phyloP scores from a whole-genome alignment of 2,329 filamentous ascomycete species.

The Sphaceloma murrayae region DNA sequence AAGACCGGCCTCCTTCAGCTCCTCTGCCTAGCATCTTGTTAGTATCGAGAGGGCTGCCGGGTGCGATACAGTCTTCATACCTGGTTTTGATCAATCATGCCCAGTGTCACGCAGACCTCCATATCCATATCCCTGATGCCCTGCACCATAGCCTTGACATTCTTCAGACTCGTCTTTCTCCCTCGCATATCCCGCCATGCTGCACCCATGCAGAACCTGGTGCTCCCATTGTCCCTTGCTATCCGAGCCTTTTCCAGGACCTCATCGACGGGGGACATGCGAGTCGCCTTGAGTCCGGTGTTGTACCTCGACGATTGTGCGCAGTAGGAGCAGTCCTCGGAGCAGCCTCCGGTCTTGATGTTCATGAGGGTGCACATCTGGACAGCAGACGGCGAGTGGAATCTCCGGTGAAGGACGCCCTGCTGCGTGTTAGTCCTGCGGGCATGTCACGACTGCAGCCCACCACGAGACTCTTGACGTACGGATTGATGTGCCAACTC shows the following conservation, averaged over 20 bases:
- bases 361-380: slow-evolving; percentile 95
- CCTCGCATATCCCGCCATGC: slow-evolving; percentile 93
- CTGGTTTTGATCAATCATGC: slow-evolving; percentile 63
- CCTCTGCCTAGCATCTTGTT: slow-evolving; percentile 67
- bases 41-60: too few relatives aligned
- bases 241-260: slow-evolving; percentile 69
- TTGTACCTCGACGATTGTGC: slow-evolving; percentile 75
- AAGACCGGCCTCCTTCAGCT: slow-evolving; percentile 72
- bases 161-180: slow-evolving; percentile 70
- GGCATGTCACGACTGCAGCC: too few relatives aligned
- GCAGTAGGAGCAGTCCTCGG: slow-evolving; percentile 88
- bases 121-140: slow-evolving; percentile 74
- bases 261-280: slow-evolving; percentile 67
- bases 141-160: slow-evolving; percentile 76
- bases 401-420: slow-evolving; percentile 70
- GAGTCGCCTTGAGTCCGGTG: slow-evolving; percentile 65
- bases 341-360: slow-evolving; percentile 90
- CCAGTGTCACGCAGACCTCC: slow-evolving; percentile 88
- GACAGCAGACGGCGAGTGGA: slow-evolving; percentile 73
- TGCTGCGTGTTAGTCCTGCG: slow-evolving; percentile 29
- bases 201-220: slow-evolving; percentile 89
- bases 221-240: slow-evolving; percentile 75
- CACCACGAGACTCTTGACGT: too few relatives aligned
- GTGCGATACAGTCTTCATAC: background rate
- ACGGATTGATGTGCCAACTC: slow-evolving; percentile 45